Base-by-base conservation (phyloP, 768 basidiomycete species). In the Lyophyllum decastes region DNA sequence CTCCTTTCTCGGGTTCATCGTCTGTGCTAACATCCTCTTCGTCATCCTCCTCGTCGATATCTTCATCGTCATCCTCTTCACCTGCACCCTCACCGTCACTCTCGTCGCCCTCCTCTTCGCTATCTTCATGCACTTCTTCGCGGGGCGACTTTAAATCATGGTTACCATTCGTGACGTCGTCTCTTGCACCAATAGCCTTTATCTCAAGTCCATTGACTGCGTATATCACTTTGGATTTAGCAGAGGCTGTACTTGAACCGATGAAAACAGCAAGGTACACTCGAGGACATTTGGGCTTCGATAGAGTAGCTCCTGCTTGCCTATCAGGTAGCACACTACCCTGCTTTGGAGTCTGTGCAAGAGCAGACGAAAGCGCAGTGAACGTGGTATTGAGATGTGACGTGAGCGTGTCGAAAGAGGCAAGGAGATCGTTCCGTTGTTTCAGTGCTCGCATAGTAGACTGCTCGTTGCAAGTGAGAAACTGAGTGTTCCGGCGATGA, bases 371-470 rank as follows among this genome's bases (percentile, higher is more conserved):
- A 5, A 93, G 76, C 0, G 88, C 82, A 9, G 83, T 78, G 66
- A 92, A 92, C 0, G 91, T 91, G 0, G 89, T 89, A 52, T 81
- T 76, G 12, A 92, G 73, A 70, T 93, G 91, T 1, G 88, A 92
- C 0, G 84, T 73, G 19, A 93, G 79, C 0, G 82, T 87, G 65
- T 92, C 91, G 52, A 85, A 86, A 8, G 89, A 83, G 4, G 78
- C 72, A 14, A 92, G 68, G 1, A 92, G 70, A 26, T 91, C 89
- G 5, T 73, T 73, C 12, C 85, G 81, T 61, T 83, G 82, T 70
- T 85, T 91, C 10, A 77, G 70, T 14, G 82, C 79, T 9, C 82
- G 78, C 1, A 81, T 62, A 44, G 73, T 78, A 1, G 76, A 72
- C 76, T 86, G 59, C 7, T 6, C 22, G 17, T 12, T 19, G 24